Base-by-base conservation (phyloP, 2,329 filamentous ascomycete genomes). In the Proliferodiscus dingleyae region DNA sequence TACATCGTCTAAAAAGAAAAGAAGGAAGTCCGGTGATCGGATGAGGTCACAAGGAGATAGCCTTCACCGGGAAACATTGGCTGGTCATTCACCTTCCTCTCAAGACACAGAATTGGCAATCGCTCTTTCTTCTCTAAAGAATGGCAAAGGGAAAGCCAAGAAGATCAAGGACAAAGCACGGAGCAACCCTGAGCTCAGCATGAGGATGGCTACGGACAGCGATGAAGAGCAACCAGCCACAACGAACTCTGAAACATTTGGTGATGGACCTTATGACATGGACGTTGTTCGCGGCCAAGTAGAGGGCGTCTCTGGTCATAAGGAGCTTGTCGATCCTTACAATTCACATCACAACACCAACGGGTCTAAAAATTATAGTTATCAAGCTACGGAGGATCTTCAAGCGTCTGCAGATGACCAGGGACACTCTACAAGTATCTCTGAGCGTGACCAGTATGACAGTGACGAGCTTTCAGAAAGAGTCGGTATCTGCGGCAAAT, bases 21-120 rank as follows among this genome's bases (percentile, higher is more conserved):
- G 18, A 32, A 49, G 34, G 21, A 53, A 50, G 15, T 40, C 51
- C 23, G 39, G 50, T 21, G 32, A 51, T 15, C 42, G 42, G 4
- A 56, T 56, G 52, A 44, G 46, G 26, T 28, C 37, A 10, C 19
- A 34, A 9, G 50, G 41, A 8, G 50, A 51, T 10, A 46, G 30
- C 23, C 38, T 48, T 37, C 49, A 45, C 38, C 50, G 50, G 37
- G 45, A 47, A n/a, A 6, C 41, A 11, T 9, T 8, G 1, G 15
- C 13, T 23, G 39, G 18, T 9, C 22, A 42, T 5, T 10, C 7
- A 13, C 3, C 11, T 30, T 29, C 8, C 11, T 13, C 23, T n/a
- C 18, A 24, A 11, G 37, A 41, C 15, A 34, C 21, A 1, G 42
- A 49, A 16, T 0, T 41, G 2, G 30, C 11, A 7, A n/a, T n/a